phyloP scores from a whole-genome alignment of 108 stramenopile species.

The Fistulifera pelliculosa region DNA sequence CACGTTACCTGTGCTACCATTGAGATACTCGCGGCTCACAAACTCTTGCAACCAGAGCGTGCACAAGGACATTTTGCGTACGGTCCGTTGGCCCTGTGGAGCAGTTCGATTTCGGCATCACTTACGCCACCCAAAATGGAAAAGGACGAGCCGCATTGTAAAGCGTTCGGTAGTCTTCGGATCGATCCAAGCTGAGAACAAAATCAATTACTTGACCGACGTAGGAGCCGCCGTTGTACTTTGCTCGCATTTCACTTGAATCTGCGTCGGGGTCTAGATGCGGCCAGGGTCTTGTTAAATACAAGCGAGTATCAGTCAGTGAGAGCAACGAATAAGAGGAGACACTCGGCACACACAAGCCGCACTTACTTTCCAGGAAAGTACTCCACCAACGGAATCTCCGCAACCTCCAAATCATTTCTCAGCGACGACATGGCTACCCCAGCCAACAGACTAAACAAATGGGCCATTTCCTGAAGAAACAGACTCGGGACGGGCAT shows the following conservation, averaged over 20 bases:
- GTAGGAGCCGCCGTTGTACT: slow-evolving; percentile 1
- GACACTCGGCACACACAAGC: too few species aligned
- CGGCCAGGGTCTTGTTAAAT: slow-evolving; percentile 24
- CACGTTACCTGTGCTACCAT: slow-evolving; percentile 43
- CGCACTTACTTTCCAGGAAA: slow-evolving; percentile 25
- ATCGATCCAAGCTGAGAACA: slow-evolving; percentile 41
- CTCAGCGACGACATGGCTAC: slow-evolving; percentile 62
- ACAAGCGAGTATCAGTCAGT: too few species aligned
- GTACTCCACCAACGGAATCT: slow-evolving; percentile 47
- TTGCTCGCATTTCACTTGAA: slow-evolving; percentile 7
- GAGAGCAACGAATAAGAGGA: neutral
- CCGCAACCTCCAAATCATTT: slow-evolving; percentile 44
- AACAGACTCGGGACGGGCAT: slow-evolving; percentile 37
- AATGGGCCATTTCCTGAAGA: slow-evolving; percentile 63
- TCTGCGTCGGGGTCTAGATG: slow-evolving; percentile 31
- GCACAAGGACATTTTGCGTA: slow-evolving; percentile 53
- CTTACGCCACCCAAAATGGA: slow-evolving; percentile 56
- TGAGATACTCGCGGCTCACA: slow-evolving; percentile 43
- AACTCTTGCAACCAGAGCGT: slow-evolving; percentile 62
- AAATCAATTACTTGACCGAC: slow-evolving; percentile 20
- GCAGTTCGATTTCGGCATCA: slow-evolving; percentile 34
- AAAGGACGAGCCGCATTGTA: slow-evolving; percentile 71
- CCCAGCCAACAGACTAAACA: slow-evolving; percentile 40
- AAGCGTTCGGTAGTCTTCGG: slow-evolving; percentile 30
- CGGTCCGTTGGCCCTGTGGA: slow-evolving; percentile 49